These are phyloP conservation scores for Phoma herbarum DNA, from an alignment of 2,329 filamentous ascomycete species.

Conservation along the genomic window DNA sequence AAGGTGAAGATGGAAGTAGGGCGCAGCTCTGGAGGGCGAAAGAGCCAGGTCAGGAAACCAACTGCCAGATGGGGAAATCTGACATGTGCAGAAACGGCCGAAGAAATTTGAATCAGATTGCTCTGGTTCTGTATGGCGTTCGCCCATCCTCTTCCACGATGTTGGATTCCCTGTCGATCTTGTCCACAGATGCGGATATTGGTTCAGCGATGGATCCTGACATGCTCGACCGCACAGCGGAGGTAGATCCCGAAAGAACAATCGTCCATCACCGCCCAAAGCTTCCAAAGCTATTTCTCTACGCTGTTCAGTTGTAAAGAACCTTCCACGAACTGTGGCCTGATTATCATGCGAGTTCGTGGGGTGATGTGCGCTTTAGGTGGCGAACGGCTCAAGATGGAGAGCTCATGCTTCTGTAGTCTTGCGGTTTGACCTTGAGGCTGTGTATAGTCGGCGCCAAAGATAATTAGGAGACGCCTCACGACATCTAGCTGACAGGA, in stretches of 20 bases:
- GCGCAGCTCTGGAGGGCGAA: neutral
- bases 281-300: neutral
- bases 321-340: conserved; percentile 12
- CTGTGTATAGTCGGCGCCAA: conserved; percentile 16
- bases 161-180: conserved; percentile 17
- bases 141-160: conserved; percentile 6
- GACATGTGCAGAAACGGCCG: conserved; percentile 11
- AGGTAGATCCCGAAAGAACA: neutral
- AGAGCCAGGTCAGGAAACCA: neutral
- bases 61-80: conserved; percentile 16
- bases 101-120: conserved; percentile 8
- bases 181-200: conserved; percentile 5
- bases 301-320: neutral
- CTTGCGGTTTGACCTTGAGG: conserved; percentile 9
- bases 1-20: conserved; percentile 1
- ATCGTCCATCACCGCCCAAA: neutral
- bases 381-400: conserved; percentile 4
- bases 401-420: conserved; percentile 10
- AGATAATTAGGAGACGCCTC: conserved; percentile 20
- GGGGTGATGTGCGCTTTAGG: conserved; percentile 17
- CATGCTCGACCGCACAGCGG: conserved; percentile 3
- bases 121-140: conserved; percentile 3
- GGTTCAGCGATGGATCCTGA: conserved; percentile 5
- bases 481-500: conserved; percentile 8
- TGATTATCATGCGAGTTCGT: conserved; percentile 22